Conservation (phyloP, 805 yeast species). For the Clavispora fructus region DNA sequence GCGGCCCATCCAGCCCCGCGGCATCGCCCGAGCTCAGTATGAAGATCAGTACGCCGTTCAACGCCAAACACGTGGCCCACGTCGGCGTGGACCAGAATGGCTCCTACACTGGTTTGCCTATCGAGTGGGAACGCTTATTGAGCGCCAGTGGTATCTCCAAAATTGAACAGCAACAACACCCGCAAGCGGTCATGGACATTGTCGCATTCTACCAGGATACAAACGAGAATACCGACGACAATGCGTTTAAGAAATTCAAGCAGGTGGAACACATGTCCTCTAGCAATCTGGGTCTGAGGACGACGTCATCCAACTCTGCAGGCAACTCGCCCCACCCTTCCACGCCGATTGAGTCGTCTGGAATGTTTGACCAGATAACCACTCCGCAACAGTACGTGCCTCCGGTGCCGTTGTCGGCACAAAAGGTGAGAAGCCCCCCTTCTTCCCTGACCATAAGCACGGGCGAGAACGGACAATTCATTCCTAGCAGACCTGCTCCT, state of each 20-base stretch:
- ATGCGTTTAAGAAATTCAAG: constrained; percentile 40
- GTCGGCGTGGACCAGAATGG: constrained; percentile 90
- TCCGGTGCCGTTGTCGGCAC: not conserved
- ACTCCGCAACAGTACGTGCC: constrained; percentile 1
- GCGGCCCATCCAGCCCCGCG: not conserved
- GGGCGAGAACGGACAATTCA: constrained; percentile 39
- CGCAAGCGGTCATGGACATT: constrained; percentile 90
- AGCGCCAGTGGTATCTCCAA: constrained; percentile 83
- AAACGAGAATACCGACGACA: constrained; percentile 39
- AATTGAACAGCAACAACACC: constrained; percentile 85
- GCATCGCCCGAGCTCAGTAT: constrained; percentile 22
- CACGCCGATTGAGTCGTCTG: constrained; percentile 17
- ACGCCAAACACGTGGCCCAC: constrained; percentile 85
- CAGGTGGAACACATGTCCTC: constrained; percentile 14
- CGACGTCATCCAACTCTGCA: constrained; percentile 19
- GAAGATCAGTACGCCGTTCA: constrained; percentile 87
- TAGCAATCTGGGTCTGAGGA: not conserved
- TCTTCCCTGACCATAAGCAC: not conserved
- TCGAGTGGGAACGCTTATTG: constrained; percentile 83
- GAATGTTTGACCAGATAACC: constrained; percentile 7
- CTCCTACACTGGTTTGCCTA: constrained; percentile 86
- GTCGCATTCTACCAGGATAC: constrained; percentile 76
- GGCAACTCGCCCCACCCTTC: constrained; percentile 25
- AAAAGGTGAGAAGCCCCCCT: not conserved
- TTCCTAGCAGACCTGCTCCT: constrained; percentile 68